Conservation (phyloP, 768 basidiomycete genomes). For the Tubosaeta sp. region DNA sequence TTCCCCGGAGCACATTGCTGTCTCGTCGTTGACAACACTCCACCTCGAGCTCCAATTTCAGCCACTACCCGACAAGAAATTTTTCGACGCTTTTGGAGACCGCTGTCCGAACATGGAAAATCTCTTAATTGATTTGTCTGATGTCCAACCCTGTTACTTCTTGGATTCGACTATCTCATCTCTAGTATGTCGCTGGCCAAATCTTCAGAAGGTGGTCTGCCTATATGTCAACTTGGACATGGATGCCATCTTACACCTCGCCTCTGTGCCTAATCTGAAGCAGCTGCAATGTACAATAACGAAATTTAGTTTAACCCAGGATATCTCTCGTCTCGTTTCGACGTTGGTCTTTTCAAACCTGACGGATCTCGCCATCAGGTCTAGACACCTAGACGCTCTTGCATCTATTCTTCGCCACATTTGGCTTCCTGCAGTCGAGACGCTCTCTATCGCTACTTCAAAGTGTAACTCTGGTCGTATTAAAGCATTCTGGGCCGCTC, state of each 20-base stretch:
- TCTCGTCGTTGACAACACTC: background rate
- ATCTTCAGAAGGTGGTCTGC: background rate
- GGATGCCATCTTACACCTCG: background rate
- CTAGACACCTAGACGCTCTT: too few species aligned
- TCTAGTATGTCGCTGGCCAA: background rate
- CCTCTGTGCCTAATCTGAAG: background rate
- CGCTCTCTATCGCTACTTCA: too few species aligned
- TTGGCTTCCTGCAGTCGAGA: too few species aligned
- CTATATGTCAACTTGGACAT: background rate
- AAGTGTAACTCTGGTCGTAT: too few species aligned
- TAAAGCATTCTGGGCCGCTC: too few species aligned
- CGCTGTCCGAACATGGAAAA: background rate
- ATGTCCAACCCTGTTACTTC: too few species aligned
- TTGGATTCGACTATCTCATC: background rate
- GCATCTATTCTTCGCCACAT: too few species aligned
- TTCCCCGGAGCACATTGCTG: background rate
- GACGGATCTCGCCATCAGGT: background rate
- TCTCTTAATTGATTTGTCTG: background rate
- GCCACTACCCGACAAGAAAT: background rate
- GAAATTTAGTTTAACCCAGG: background rate
- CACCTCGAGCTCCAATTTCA: background rate
- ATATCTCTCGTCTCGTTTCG: background rate
- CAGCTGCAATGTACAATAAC: background rate
- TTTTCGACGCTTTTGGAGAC: background rate
- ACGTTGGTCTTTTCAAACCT: background rate